Base-by-base conservation (phyloP, 129 eudicot genomes). In the Flaveria linearis region DNA sequence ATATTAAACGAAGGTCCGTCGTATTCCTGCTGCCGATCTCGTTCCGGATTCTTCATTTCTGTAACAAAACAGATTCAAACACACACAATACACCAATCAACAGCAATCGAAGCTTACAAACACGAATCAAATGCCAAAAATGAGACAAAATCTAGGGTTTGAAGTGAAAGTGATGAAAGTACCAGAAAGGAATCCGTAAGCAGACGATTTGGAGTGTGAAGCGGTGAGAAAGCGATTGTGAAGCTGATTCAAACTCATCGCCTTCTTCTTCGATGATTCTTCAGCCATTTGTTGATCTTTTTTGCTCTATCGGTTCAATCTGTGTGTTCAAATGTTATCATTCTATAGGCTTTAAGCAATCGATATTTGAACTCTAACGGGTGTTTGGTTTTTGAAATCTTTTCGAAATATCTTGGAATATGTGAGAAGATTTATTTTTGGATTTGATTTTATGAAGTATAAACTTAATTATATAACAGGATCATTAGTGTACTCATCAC, bases 181-280 rank as follows among this genome's bases (percentile, higher is more conserved):
- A 80, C 83, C 83, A 4, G 79, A 80, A 26, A 65, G 74, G 73
- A 80, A 73, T 45, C 16, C 64, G 79, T 72, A 63, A 41, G 83
- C n/a, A 50, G 72, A 18, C 2, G 83, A 53, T 69, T 78, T 84
- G n/a, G 92, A 51, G 3, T 76, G 81, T 39, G 92, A 79, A 64
- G 90, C 86, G 9, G 89, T 65, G 51, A 92, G 86, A 25, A 83
- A 78, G 6, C 86, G 88, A 77, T 71, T 83, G 73, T 85, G 93
- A n/a, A 86, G 92, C 60, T 94, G 91, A 76, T 94, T 94, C n/a
- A 94, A 85, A 76, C 97, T 86, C 78, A 88, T 68, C 1, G 96
- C 82, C 68, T 80, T 81, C 81, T 69, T 82, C 81, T 69, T 82
- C 50, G 69, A 65, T 49, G 78, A 65, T 52, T 84, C 85, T 17